Conservation (phyloP, 805 yeast species). For the Barnettozyma californica region DNA sequence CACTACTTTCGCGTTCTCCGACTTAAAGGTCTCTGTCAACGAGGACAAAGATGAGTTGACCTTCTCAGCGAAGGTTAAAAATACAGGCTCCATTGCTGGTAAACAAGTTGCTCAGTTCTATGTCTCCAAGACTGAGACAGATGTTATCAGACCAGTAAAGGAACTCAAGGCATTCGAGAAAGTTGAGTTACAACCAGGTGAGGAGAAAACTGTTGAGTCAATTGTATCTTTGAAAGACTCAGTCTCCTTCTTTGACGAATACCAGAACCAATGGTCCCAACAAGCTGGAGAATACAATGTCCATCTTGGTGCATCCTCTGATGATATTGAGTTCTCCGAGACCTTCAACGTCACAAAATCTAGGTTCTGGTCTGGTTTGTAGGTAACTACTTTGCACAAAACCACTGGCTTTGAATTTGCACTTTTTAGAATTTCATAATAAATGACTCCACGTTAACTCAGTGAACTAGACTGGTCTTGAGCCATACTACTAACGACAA, state of each 20-base stretch:
- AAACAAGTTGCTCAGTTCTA: constrained; percentile 53
- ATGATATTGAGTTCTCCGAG: constrained; percentile 23
- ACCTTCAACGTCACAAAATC: constrained; percentile 20
- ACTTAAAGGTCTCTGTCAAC: constrained; percentile 30
- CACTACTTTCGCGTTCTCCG: constrained; percentile 39
- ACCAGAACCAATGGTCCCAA: constrained; percentile 42
- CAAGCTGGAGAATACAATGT: constrained; percentile 46
- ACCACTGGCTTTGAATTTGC: background rate
- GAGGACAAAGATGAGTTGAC: constrained; percentile 22
- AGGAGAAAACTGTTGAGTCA: constrained; percentile 31
- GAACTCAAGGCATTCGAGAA: constrained; percentile 57
- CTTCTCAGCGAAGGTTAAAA: constrained; percentile 37
- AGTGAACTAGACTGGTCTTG: background rate
- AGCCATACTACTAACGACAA: too few relatives aligned
- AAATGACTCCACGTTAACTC: background rate
- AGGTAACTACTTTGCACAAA: background rate
- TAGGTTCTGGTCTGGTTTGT: constrained; percentile 24
- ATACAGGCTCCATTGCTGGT: constrained; percentile 44
- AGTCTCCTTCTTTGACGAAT: constrained; percentile 48
- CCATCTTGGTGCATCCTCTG: constrained; percentile 38
- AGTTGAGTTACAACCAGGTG: constrained; percentile 40
- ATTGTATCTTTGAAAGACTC: constrained; percentile 39
- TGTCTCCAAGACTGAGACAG: constrained; percentile 31
- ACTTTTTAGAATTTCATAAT: too few relatives aligned
- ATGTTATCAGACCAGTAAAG: constrained; percentile 45